Conservation (phyloP, 2,329 filamentous ascomycete species). For the Penicillium brasilianum region DNA sequence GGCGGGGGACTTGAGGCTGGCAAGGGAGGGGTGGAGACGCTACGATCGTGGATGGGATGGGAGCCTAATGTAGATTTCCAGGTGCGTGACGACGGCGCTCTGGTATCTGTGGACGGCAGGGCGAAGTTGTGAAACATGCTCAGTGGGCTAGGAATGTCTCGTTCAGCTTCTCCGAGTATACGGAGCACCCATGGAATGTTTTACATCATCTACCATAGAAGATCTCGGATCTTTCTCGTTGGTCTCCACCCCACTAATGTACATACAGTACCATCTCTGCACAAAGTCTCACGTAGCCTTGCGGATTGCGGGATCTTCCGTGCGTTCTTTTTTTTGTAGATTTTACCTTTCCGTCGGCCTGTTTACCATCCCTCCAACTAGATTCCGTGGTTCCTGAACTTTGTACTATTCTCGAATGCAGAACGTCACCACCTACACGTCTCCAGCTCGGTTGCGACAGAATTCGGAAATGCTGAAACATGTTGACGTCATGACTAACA, state of each 20-base stretch:
- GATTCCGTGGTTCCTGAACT: slow-evolving; percentile 17
- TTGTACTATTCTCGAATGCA: slow-evolving; percentile 14
- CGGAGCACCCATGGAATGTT: neutral
- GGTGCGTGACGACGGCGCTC: slow-evolving; percentile 62
- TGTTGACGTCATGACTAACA: slow-evolving; percentile 32
- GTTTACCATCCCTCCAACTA: neutral
- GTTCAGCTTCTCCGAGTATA: too few relatives aligned
- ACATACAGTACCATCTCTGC: neutral
- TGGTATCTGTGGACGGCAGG: slow-evolving; percentile 57
- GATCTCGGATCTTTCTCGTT: neutral
- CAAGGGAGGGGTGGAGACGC: slow-evolving; percentile 70
- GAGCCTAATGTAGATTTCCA: slow-evolving; percentile 71
- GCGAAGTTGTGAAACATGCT: slow-evolving; percentile 33
- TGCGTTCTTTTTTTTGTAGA: neutral
- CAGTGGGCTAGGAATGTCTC: neutral
- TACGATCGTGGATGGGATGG: slow-evolving; percentile 80
- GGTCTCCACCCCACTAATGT: neutral
- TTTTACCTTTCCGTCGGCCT: neutral
- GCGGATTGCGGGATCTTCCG: neutral
- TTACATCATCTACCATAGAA: neutral
- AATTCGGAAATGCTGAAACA: slow-evolving; percentile 26
- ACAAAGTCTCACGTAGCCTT: neutral
- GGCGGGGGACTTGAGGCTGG: slow-evolving; percentile 67
- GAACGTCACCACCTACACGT: slow-evolving; percentile 23
- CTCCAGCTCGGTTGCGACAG: neutral